Evolutionary conservation across 1,284 basidiomycete genomes (phyloP).

Genomic region (Ustilago crameri): DNA sequence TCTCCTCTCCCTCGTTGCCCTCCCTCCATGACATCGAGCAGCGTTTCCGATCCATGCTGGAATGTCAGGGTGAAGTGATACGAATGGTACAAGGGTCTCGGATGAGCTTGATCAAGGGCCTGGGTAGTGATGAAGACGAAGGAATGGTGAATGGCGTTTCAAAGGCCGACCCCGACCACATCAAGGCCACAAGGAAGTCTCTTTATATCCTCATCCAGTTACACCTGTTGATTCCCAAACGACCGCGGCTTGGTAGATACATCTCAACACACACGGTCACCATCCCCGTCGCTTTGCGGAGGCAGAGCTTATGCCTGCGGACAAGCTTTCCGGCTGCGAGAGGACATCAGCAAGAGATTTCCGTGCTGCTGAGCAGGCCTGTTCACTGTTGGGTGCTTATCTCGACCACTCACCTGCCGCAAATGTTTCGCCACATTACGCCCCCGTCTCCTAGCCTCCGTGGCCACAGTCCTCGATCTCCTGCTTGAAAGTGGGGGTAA

Average conservation of each 20-base stretch:
- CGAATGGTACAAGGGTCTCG: background rate
- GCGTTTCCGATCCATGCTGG: conserved; percentile 12
- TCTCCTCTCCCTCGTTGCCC: background rate
- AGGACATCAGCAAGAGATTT: no score
- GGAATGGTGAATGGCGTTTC: no score
- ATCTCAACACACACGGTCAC: no score
- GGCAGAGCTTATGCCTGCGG: no score
- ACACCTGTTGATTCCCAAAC: no score
- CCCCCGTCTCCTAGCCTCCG: conserved; percentile 6
- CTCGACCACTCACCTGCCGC: no score
- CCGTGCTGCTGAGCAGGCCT: no score
- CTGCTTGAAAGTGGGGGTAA: background rate
- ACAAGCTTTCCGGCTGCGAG: no score
- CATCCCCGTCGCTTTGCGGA: no score
- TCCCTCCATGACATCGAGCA: background rate
- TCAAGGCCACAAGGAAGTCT: background rate
- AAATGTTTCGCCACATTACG: conserved; percentile 1
- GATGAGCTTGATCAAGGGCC: background rate
- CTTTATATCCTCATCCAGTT: background rate
- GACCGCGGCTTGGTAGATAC: no score
- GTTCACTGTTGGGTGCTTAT: no score
- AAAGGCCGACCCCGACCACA: no score
- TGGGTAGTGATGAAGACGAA: background rate
- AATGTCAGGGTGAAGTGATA: background rate
- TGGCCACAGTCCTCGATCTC: background rate